A percentile compares a stretch with the other conserved stretches of the same genome.
phyloP scores from a whole-genome alignment of 352 stramenopile genomes.

The Plasmopara viticola region DNA sequence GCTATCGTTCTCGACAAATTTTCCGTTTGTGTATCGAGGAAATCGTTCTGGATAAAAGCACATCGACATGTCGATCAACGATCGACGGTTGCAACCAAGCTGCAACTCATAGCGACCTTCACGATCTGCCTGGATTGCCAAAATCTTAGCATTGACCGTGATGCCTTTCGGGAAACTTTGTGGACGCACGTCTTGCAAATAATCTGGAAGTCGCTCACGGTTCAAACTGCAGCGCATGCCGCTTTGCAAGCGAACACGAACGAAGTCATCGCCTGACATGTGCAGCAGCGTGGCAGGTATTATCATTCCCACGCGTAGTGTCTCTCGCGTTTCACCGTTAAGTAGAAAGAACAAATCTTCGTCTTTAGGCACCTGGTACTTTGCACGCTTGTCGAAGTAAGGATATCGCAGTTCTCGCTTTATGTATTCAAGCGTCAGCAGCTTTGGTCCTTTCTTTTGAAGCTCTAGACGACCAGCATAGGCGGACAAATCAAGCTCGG shows the following conservation, averaged over 20 bases:
- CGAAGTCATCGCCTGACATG: constrained; percentile 78
- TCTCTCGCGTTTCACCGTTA: constrained; percentile 78
- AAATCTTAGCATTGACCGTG: constrained; percentile 83
- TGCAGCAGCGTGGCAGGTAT: constrained; percentile 79
- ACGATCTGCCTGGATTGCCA: constrained; percentile 62
- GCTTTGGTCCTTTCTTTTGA: constrained; percentile 85
- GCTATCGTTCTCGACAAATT: constrained; percentile 59
- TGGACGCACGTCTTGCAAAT: constrained; percentile 55
- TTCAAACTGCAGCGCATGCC: constrained; percentile 75
- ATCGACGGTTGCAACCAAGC: constrained; percentile 68
- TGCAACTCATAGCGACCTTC: constrained; percentile 70
- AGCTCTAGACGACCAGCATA: constrained; percentile 82
- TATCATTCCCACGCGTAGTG: constrained; percentile 78
- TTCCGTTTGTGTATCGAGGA: constrained; percentile 44
- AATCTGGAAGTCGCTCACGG: constrained; percentile 74
- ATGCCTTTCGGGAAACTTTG: constrained; percentile 74
- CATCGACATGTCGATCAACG: constrained; percentile 69
- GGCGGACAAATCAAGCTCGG: constrained; percentile 79
- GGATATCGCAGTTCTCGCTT: constrained; percentile 86
- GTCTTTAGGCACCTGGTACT: constrained; percentile 79
- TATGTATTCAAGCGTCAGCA: constrained; percentile 84
- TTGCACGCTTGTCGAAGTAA: constrained; percentile 84
- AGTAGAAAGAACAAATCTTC: constrained; percentile 85
- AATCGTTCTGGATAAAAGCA: constrained; percentile 60
- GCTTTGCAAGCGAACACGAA: constrained; percentile 79